Base-by-base conservation (phyloP, 805 yeast species). In the Saturnispora silvae region DNA sequence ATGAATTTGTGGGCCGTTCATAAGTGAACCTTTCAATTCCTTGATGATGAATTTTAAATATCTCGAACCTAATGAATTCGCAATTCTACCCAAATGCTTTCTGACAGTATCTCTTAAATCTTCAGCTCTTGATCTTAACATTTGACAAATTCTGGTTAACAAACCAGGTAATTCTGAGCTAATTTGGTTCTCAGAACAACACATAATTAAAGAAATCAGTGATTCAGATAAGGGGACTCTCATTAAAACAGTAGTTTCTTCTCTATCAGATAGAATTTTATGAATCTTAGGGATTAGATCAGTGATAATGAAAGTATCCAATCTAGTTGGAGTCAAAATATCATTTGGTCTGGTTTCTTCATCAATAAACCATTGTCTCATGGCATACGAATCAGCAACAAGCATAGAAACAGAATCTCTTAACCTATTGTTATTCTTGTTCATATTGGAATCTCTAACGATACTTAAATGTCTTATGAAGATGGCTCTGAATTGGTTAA, bases 1-100 rank as follows among this genome's bases (percentile, higher is more conserved):
- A 59, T 92, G 98, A 37, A 86, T 72, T 54, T 92, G 97, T 11
- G 95, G 83, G 19, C 98, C 98, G 52, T 94, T 68, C 4, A 79
- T 69, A 37, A 89, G 64, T 0, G 96, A 94, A 15, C 79, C 60
- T 45, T 72, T 76, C 50, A 92, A 66, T 53, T 92, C 97, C 40
- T 72, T 71, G 18, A 92, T 60, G 34, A 92, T 72, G 52, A 86
- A 85, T 38, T 69, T 67, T 42, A 89, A 61, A 53, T 86, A 86
- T 17, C 59, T 56, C 0, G 94, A 67, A 1, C 97, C 97, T 24
- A 89, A 64, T 22, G 72, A 62, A 1, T 59, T 49, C 2, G 81
- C 66, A 33, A 86, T 75, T 44, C 70, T 71, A 18, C 83, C 76
- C 36, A 92, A 61, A 15, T 80, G 74, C 43, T 77, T 79, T 51